Conservation (phyloP, 2,329 filamentous ascomycete genomes). For the Ophiostoma perfectum region DNA sequence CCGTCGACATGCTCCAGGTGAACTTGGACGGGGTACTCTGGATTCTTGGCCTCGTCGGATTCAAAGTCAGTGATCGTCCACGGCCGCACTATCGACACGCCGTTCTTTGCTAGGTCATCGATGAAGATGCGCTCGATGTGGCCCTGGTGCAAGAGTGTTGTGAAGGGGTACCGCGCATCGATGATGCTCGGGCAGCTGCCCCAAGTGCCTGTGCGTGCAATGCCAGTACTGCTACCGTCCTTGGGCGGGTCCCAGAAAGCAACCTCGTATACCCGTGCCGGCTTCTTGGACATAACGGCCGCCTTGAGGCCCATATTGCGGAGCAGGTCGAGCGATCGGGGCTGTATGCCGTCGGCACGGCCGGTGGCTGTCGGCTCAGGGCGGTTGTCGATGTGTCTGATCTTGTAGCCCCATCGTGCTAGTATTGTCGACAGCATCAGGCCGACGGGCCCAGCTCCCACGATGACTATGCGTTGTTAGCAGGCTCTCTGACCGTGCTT, state of each 20-base stretch:
- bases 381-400: constrained; percentile 91
- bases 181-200: constrained; percentile 83
- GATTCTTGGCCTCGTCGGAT: constrained; percentile 50
- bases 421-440: constrained; percentile 83
- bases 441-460: constrained; percentile 84
- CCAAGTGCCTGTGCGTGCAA: constrained; percentile 67
- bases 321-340: constrained; percentile 77
- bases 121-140: constrained; percentile 67
- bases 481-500: background rate
- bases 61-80: constrained; percentile 60
- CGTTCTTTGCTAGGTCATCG: constrained; percentile 57
- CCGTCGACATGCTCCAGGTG: constrained; percentile 72
- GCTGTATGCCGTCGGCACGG: constrained; percentile 87
- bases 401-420: constrained; percentile 87
- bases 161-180: constrained; percentile 65
- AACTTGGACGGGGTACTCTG: constrained; percentile 70
- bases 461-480: constrained; percentile 56
- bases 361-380: constrained; percentile 78
- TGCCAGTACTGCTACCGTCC: constrained; percentile 50
- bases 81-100: constrained; percentile 55
- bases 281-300: constrained; percentile 79
- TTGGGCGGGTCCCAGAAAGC: constrained; percentile 64
- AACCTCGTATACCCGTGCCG: constrained; percentile 76
- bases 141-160: constrained; percentile 66
- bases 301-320: constrained; percentile 87